A percentile compares a stretch with the other conserved stretches of the same genome.
Evolutionary conservation across 257 asterid species (phyloP).

Genomic region (Capsicum baccatum): DNA sequence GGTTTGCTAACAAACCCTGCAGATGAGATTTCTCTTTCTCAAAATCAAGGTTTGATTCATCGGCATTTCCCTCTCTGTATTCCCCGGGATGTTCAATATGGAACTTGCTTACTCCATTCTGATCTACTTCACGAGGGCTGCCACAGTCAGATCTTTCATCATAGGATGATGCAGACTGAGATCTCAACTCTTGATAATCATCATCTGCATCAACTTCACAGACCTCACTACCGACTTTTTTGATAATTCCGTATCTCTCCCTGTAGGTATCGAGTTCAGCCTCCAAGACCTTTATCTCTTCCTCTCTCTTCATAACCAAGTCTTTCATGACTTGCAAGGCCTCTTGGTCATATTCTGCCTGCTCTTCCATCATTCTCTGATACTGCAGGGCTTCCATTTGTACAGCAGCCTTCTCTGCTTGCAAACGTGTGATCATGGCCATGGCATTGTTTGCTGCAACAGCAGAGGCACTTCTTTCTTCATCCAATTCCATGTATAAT

Average conservation of each 20-base stretch:
- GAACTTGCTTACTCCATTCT: slow-evolving; percentile 34
- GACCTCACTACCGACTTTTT: slow-evolving; percentile 60
- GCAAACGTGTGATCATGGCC: slow-evolving; percentile 95
- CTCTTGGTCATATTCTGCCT: slow-evolving; percentile 85
- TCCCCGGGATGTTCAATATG: slow-evolving; percentile 33
- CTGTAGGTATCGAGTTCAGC: slow-evolving; percentile 62
- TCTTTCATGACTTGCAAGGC: slow-evolving; percentile 70
- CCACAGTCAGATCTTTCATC: slow-evolving; percentile 49
- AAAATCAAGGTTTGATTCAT: slow-evolving; percentile 56
- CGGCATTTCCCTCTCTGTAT: slow-evolving; percentile 37
- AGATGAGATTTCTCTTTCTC: slow-evolving; percentile 63
- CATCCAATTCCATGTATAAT: slow-evolving; percentile 82
- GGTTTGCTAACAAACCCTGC: slow-evolving; percentile 51
- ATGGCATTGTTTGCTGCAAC: slow-evolving; percentile 93
- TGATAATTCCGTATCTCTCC: slow-evolving; percentile 57
- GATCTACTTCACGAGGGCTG: slow-evolving; percentile 48
- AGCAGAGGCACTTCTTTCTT: slow-evolving; percentile 89
- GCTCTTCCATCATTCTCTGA: slow-evolving; percentile 98
- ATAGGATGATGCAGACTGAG: slow-evolving; percentile 51
- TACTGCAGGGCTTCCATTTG: slow-evolving; percentile 98
- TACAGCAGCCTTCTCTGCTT: slow-evolving; percentile 91
- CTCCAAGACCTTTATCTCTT: slow-evolving; percentile 62
- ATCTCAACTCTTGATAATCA: slow-evolving; percentile 61
- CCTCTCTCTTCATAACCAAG: slow-evolving; percentile 61
- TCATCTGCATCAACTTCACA: slow-evolving; percentile 72